Conservation (phyloP, 257 asterid genomes). For the Knoxia roxburghii region DNA sequence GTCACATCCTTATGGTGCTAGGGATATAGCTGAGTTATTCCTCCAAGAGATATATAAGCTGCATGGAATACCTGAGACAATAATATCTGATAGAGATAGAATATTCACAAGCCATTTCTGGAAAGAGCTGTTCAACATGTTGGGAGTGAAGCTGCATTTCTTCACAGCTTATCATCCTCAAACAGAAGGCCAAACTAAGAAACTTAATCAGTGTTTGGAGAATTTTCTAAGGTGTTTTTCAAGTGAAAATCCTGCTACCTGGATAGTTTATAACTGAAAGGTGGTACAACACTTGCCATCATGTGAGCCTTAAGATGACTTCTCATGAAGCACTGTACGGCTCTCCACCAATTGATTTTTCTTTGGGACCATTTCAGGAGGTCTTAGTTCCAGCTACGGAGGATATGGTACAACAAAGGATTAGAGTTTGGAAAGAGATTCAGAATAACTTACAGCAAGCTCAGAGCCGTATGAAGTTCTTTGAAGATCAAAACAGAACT, state of each 20-base stretch:
- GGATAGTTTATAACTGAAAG: neutral
- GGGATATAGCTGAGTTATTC: neutral
- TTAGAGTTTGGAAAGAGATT: fast-evolving
- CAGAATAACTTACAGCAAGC: neutral
- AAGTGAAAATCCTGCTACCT: neutral
- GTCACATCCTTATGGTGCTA: neutral
- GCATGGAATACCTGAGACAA: neutral
- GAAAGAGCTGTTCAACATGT: neutral
- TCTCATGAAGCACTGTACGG: neutral
- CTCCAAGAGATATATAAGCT: neutral
- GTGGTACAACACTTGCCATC: neutral
- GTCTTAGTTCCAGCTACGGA: neutral
- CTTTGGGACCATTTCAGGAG: neutral
- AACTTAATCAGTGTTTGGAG: neutral
- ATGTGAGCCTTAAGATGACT: too few species aligned
- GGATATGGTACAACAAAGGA: neutral
- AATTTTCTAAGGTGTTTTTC: neutral
- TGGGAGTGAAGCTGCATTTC: neutral
- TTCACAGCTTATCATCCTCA: neutral
- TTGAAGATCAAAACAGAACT: neutral
- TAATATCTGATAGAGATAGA: neutral
- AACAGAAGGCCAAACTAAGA: neutral
- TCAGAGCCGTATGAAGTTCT: neutral
- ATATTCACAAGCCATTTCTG: neutral
- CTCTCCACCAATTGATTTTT: fast-evolving